phyloP scores from a whole-genome alignment of 441 rosid species.

The Adansonia gregorii region DNA sequence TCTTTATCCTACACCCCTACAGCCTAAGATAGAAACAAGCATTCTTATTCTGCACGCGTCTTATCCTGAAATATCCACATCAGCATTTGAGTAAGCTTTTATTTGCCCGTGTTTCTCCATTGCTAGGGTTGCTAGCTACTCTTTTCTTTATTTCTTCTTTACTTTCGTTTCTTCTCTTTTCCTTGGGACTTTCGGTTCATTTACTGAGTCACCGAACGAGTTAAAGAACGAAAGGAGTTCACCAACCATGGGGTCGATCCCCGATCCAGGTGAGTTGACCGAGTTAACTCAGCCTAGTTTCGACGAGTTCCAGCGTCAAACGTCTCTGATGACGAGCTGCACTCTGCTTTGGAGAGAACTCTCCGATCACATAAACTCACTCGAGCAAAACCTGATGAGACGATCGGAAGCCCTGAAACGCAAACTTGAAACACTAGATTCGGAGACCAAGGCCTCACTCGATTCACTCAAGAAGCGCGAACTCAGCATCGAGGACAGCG shows the following conservation, averaged over 20 bases:
- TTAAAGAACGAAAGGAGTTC: not conserved
- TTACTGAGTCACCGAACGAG: slow-evolving; percentile 28
- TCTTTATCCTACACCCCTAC: slow-evolving; percentile 29
- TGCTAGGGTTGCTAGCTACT: slow-evolving; percentile 32
- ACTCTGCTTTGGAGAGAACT: slow-evolving; percentile 97
- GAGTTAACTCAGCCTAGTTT: slow-evolving; percentile 81
- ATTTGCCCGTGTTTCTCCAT: slow-evolving; percentile 22
- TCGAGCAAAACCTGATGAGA: slow-evolving; percentile 74
- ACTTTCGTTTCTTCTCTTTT: not conserved
- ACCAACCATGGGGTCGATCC: slow-evolving; percentile 81
- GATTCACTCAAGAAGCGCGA: slow-evolving; percentile 79
- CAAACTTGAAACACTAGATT: slow-evolving; percentile 73
- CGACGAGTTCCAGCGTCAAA: slow-evolving; percentile 92
- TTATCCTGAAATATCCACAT: slow-evolving; percentile 45
- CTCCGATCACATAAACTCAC: slow-evolving; percentile 88
- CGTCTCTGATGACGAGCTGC: slow-evolving; percentile 96
- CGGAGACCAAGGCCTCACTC: slow-evolving; percentile 72
- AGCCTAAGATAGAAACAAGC: not conserved
- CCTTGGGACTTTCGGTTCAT: slow-evolving; percentile 7
- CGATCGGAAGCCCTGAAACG: slow-evolving; percentile 75
- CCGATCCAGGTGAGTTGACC: slow-evolving; percentile 91
- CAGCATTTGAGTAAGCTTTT: slow-evolving; percentile 30
- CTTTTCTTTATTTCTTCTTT: not conserved
- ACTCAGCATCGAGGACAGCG: slow-evolving; percentile 79
- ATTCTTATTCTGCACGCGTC: slow-evolving; percentile 48